Conservation (phyloP, 352 stramenopile species). For the Globisporangium carolinianum region DNA sequence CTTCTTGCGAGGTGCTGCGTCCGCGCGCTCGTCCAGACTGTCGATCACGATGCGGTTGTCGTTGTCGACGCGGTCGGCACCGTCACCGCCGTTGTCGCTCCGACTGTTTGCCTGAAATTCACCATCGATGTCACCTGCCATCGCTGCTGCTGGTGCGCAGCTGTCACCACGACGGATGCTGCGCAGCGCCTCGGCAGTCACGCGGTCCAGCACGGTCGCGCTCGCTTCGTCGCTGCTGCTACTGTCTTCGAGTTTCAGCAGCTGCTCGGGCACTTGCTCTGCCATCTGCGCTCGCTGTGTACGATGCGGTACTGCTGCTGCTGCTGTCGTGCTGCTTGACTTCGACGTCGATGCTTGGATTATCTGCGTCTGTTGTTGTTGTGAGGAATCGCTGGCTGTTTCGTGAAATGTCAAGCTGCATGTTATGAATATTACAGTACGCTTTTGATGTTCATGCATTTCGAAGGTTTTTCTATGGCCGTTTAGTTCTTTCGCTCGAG, state of each 20-base stretch:
- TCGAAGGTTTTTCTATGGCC: no score
- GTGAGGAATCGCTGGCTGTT: neutral
- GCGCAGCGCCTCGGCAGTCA: conserved; percentile 2
- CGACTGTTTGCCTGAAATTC: no score
- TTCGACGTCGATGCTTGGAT: neutral
- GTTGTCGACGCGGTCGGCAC: neutral
- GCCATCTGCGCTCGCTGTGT: no score
- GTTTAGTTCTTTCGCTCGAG: neutral
- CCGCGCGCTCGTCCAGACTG: neutral
- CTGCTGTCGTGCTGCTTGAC: neutral
- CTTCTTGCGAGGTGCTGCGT: conserved; percentile 1
- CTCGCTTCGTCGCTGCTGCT: neutral
- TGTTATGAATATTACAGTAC: no score
- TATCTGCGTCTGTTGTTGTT: neutral
- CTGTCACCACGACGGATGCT: neutral
- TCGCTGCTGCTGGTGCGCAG: neutral
- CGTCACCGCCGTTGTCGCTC: neutral
- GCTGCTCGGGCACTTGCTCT: no score
- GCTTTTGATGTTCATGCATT: neutral
- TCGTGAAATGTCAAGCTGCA: neutral
- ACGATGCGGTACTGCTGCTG: neutral
- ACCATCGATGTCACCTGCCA: no score
- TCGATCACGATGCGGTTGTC: neutral
- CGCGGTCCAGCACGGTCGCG: neutral
- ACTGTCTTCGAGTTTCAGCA: neutral